Evolutionary conservation across 2,329 filamentous ascomycete genomes (phyloP).

Genomic region (Pseudocercospora crystallina): DNA sequence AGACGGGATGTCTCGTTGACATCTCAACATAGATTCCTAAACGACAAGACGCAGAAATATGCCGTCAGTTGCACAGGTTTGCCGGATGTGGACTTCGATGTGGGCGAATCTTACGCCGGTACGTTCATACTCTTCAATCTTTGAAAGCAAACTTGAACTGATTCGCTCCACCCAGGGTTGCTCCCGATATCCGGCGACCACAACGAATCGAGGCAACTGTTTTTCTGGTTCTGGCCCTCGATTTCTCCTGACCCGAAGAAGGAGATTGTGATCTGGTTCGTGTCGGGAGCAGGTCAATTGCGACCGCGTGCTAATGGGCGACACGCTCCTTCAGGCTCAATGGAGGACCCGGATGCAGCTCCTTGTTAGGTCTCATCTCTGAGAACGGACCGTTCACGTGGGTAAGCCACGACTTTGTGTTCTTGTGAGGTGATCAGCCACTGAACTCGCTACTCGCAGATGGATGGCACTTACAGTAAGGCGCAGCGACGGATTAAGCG

Average conservation of each 20-base stretch:
- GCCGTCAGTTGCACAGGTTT: slow-evolving; percentile 31
- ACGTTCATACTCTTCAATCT: too few species aligned
- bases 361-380: slow-evolving; percentile 17
- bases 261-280: slow-evolving; percentile 42
- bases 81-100: slow-evolving; percentile 44
- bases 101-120: slow-evolving; percentile 43
- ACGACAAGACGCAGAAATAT: slow-evolving; percentile 10
- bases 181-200: slow-evolving; percentile 53
- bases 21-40: too few species aligned
- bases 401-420: too few species aligned
- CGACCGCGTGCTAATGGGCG: too few species aligned
- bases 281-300: too few species aligned
- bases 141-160: too few species aligned
- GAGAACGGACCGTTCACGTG: slow-evolving; percentile 38
- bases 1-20: too few species aligned
- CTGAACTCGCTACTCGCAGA: too few species aligned
- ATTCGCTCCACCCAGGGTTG: too few species aligned
- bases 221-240: slow-evolving; percentile 58
- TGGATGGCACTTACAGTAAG: slow-evolving; percentile 3
- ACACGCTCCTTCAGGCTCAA: slow-evolving; percentile 46
- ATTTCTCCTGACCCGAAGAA: slow-evolving; percentile 43
- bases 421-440: too few species aligned
- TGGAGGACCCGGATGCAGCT: slow-evolving; percentile 26
- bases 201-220: slow-evolving; percentile 48
- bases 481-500: background rate